Evolutionary conservation across 768 basidiomycete genomes (phyloP), one percentile per base, ranked within the genome.

Genomic region (Russula foetens): DNA sequence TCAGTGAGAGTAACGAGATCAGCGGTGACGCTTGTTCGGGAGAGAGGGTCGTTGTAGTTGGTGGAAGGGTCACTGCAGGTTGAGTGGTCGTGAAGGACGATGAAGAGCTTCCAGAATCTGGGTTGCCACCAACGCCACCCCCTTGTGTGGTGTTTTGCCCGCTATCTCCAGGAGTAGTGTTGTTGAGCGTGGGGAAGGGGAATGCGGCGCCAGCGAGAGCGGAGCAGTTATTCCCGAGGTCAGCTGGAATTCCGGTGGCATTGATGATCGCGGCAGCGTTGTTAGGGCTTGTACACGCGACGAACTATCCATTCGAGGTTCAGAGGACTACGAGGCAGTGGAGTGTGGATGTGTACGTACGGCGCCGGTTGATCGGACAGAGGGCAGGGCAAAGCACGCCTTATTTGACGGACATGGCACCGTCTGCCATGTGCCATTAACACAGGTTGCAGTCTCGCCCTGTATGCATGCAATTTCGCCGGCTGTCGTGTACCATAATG

Each of bases 301-400:
- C 60, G 33, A 69, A 68, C 82, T 84, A 58, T 1, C 41, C 0
- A 39, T 14, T 46, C 28, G 12, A 23, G 39, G 35, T 53, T 19
- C 26, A 56, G 7, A 51, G 43, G 51, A 23, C 11, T 29, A 23
- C 17, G 51, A 35, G 2, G n/a, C n/a, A 44, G 31, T 28, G 11
- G 19, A 26, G 44, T 6, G 45, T 3, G 4, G 48, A 24, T 48
- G 29, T 31, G 33, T 26, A 59, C 35, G 69, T 79, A 84, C 83
- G 1, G 76, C 76, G 56, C 84, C 84, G 7, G 69, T 59, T 35
- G 70, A 65, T 5, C 67, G 72, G 17, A 78, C 58, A 7, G 75
- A 73, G 0, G 84, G 84, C 28, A 85, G 62, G 15, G 80, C 82
- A 61, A 83, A 83, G 69, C 84, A 85, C 5, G 67, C 63, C 38